phyloP scores from a whole-genome alignment of 768 basidiomycete species.

The Pleurotus platypus region DNA sequence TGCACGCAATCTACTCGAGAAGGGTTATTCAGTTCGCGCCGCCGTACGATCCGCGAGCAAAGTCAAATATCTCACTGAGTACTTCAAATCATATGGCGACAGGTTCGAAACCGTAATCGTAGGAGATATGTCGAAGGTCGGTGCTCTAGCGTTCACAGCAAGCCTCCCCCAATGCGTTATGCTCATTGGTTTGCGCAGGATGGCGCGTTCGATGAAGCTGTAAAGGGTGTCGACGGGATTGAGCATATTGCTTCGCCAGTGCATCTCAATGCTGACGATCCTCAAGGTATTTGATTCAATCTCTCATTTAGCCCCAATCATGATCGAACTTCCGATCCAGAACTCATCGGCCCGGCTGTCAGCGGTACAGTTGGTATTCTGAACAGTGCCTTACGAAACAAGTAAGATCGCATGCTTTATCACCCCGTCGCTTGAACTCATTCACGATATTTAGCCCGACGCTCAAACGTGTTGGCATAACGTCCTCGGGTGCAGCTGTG shows the following conservation, averaged over 20 bases:
- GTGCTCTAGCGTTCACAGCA: conserved; percentile 2
- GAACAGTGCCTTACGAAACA: conserved; percentile 51
- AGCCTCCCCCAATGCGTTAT: not conserved
- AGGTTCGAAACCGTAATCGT: conserved; percentile 66
- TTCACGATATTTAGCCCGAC: conserved; percentile 21
- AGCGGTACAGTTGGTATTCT: conserved; percentile 66
- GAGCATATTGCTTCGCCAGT: conserved; percentile 69
- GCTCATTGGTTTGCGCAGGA: conserved; percentile 31
- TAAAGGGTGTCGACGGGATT: conserved; percentile 72
- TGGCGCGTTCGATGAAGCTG: conserved; percentile 75
- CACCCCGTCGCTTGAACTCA: not conserved
- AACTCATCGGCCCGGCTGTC: conserved; percentile 69
- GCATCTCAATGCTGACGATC: conserved; percentile 40
- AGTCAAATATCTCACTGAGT: conserved; percentile 48
- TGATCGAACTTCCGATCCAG: conserved; percentile 24
- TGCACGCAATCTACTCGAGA: conserved; percentile 49
- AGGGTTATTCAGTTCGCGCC: conserved; percentile 61
- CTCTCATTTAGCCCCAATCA: not conserved
- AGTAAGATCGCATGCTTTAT: conserved; percentile 25
- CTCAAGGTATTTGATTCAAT: conserved; percentile 21
- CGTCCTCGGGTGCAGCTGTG: conserved; percentile 57
- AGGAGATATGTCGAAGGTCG: conserved; percentile 52
- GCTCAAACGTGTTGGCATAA: conserved; percentile 68
- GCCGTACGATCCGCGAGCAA: conserved; percentile 65
- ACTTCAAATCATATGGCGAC: conserved; percentile 51